Evolutionary conservation across 495 filamentous ascomycete genomes (phyloP).

Genomic region (Staphylotrichum tortipilum): DNA sequence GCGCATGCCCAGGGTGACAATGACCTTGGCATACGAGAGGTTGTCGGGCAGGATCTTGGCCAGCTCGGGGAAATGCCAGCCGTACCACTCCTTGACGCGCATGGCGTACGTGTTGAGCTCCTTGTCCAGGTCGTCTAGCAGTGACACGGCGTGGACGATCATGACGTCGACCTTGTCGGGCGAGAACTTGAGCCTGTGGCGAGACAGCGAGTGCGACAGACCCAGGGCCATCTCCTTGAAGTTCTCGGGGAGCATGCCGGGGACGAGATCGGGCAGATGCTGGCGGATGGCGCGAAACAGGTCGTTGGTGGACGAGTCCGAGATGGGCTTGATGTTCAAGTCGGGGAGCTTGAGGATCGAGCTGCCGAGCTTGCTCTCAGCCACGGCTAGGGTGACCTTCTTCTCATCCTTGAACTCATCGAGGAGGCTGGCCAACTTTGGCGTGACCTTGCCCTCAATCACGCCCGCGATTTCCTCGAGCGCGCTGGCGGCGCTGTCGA

Average conservation of each 20-base stretch:
- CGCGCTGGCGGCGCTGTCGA: slow-evolving; percentile 79
- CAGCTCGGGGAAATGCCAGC: slow-evolving; percentile 99
- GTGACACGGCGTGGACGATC: slow-evolving; percentile 93
- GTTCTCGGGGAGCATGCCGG: slow-evolving; percentile 74
- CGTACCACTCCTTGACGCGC: slow-evolving; percentile 99
- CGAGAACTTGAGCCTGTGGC: slow-evolving; percentile 97
- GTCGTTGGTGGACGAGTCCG: slow-evolving; percentile 78
- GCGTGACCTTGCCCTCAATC: slow-evolving; percentile 92
- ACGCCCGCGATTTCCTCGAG: slow-evolving; percentile 81
- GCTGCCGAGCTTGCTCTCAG: slow-evolving; percentile 86
- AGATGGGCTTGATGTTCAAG: slow-evolving; percentile 72
- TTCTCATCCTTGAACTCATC: slow-evolving; percentile 94
- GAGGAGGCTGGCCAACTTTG: slow-evolving; percentile 71
- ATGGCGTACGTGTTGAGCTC: slow-evolving; percentile 98
- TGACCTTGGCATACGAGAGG: slow-evolving; percentile 80
- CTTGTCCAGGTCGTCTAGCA: slow-evolving; percentile 95
- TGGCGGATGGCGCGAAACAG: slow-evolving; percentile 89
- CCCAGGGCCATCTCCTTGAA: slow-evolving; percentile 89
- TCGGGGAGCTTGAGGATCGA: slow-evolving; percentile 89
- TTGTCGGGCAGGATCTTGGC: slow-evolving; percentile 97
- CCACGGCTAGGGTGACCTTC: slow-evolving; percentile 90
- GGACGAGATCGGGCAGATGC: slow-evolving; percentile 83
- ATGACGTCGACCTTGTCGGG: slow-evolving; percentile 99
- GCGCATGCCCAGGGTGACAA: slow-evolving; percentile 81
- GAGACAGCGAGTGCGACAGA: slow-evolving; percentile 93